These are phyloP conservation scores for Ceratocystis diversiconidia DNA, from an alignment of 2,329 filamentous ascomycete genomes.

Conservation along the genomic window DNA sequence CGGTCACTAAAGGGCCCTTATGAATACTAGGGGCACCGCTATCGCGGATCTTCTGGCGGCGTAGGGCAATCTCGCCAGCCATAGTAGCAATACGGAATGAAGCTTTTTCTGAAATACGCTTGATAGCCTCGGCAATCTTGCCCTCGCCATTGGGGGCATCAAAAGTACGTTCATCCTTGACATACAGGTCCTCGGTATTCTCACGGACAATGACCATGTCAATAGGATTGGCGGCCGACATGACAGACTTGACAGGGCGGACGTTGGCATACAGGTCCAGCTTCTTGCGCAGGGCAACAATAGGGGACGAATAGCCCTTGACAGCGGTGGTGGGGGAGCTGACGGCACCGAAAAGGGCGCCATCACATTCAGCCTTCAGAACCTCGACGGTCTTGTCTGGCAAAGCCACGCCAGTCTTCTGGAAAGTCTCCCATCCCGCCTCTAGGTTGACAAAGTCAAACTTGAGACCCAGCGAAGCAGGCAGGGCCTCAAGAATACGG, in stretches of 20 bases:
- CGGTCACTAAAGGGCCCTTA: slow-evolving; percentile 63
- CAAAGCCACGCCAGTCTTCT: slow-evolving; percentile 73
- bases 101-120: slow-evolving; percentile 82
- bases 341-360: slow-evolving; percentile 90
- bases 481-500: slow-evolving; percentile 81
- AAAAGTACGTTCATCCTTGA: slow-evolving; percentile 86
- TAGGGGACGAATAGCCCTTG: slow-evolving; percentile 89
- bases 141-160: slow-evolving; percentile 52
- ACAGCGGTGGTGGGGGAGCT: slow-evolving; percentile 76
- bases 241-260: slow-evolving; percentile 76
- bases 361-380: slow-evolving; percentile 85
- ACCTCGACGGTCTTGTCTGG: slow-evolving; percentile 81
- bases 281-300: slow-evolving; percentile 89
- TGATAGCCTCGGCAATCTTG: slow-evolving; percentile 92
- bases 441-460: slow-evolving; percentile 91
- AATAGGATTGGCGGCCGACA: slow-evolving; percentile 53
- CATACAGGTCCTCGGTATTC: slow-evolving; percentile 97
- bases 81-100: slow-evolving; percentile 78
- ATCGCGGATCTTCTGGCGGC: slow-evolving; percentile 67
- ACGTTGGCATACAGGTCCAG: slow-evolving; percentile 96
- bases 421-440: slow-evolving; percentile 86
- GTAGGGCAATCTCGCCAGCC: slow-evolving; percentile 85
- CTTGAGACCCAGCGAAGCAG: slow-evolving; percentile 75
- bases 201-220: slow-evolving; percentile 97
- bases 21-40: slow-evolving; percentile 45